Percentiles rank a stretch among this genome's conserved stretches.
phyloP scores from a whole-genome alignment of 1,284 basidiomycete genomes.

The Moniliella sp. region DNA sequence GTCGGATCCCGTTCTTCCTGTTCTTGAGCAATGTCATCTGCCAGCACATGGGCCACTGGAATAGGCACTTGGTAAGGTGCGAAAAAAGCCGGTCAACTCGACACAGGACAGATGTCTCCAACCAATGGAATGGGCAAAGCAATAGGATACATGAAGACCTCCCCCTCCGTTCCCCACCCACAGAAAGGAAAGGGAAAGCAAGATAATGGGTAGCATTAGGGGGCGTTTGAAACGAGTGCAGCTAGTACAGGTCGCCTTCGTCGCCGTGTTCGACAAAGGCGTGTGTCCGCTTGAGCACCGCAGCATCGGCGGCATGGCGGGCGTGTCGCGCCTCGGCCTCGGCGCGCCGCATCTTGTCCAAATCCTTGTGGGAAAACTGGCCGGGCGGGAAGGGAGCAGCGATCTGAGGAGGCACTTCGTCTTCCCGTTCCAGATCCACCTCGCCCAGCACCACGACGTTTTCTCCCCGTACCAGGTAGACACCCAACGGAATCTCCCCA shows the following conservation, averaged over 20 bases:
- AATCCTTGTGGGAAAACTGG: not conserved
- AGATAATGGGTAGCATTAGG: too few relatives aligned
- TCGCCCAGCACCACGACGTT: conserved; percentile 93
- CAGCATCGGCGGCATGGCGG: not conserved
- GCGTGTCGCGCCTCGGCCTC: not conserved
- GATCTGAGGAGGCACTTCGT: conserved; percentile 19
- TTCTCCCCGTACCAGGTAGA: conserved; percentile 87
- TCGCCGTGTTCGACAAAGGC: not conserved
- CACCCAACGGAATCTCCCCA: conserved; percentile 61
- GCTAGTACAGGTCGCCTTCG: not conserved
- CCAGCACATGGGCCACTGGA: too few relatives aligned
- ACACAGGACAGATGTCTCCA: too few relatives aligned
- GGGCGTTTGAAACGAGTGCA: too few relatives aligned
- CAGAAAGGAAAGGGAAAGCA: too few relatives aligned
- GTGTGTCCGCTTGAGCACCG: not conserved
- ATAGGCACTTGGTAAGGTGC: too few relatives aligned
- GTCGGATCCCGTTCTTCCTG: too few relatives aligned
- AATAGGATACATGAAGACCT: too few relatives aligned
- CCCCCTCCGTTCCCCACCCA: too few relatives aligned
- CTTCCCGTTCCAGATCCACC: conserved; percentile 39
- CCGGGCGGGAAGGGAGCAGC: conserved; percentile 1
- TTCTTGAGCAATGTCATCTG: too few relatives aligned
- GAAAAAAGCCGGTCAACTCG: too few relatives aligned
- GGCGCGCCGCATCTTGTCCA: not conserved
- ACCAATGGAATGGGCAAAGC: too few relatives aligned